These are phyloP conservation scores for Schizosaccharomyces pombe DNA, from an alignment of 805 yeast genomes.

Conservation along the genomic window DNA sequence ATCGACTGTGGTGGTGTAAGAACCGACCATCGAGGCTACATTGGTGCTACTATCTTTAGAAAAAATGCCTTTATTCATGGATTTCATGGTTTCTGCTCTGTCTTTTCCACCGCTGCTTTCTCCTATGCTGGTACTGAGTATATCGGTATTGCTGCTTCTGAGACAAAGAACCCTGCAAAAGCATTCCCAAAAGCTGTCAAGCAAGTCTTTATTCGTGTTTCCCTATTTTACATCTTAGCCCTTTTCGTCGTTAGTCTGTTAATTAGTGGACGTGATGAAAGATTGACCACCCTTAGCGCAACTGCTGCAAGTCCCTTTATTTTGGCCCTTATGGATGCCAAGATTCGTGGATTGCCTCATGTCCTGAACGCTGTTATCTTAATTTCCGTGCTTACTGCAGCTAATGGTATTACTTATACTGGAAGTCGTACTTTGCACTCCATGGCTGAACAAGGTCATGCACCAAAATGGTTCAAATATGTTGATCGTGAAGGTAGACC, in stretches of 20 bases:
- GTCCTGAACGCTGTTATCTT: conserved; percentile 58
- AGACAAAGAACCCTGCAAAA: conserved; percentile 41
- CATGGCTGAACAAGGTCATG: conserved; percentile 49
- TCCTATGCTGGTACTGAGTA: conserved; percentile 60
- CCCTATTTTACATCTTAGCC: conserved; percentile 41
- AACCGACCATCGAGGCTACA: conserved; percentile 46
- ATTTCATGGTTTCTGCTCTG: conserved; percentile 38
- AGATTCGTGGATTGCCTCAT: conserved; percentile 44
- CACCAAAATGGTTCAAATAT: conserved; percentile 40
- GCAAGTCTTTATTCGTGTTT: conserved; percentile 64
- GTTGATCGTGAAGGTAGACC: conserved; percentile 54
- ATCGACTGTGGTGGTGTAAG: conserved; percentile 60
- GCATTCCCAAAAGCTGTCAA: conserved; percentile 51
- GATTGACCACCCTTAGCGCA: conserved; percentile 25
- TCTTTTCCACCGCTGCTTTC: conserved; percentile 38
- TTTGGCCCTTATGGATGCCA: conserved; percentile 46
- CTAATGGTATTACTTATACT: conserved; percentile 56
- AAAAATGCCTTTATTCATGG: conserved; percentile 21
- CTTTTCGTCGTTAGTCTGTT: conserved; percentile 37
- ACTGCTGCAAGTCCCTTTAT: conserved; percentile 51
- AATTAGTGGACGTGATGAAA: conserved; percentile 36
- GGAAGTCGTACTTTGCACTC: conserved; percentile 27
- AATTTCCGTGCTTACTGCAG: conserved; percentile 60
- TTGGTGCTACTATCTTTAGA: conserved; percentile 45
- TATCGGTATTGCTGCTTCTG: conserved; percentile 57